Evolutionary conservation across 768 basidiomycete genomes (phyloP).

Genomic region (Exsudoporus frostii): DNA sequence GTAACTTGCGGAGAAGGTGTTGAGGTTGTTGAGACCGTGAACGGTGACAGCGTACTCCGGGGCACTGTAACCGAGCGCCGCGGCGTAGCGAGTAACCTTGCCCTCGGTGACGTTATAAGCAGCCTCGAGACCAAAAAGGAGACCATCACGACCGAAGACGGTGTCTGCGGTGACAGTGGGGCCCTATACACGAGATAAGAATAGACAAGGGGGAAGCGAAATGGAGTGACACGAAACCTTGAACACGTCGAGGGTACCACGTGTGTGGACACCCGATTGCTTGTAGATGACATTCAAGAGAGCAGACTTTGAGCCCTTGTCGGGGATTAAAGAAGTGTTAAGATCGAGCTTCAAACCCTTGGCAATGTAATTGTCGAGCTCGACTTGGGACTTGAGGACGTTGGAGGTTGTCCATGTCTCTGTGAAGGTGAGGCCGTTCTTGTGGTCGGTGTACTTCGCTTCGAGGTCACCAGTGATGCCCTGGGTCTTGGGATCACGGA

Average conservation of each 20-base stretch:
- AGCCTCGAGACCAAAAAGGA: conserved; percentile 95
- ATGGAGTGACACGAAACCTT: conserved; percentile 54
- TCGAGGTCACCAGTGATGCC: conserved; percentile 89
- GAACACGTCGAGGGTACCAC: conserved; percentile 88
- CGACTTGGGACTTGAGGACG: conserved; percentile 84
- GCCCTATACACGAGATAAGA: conserved; percentile 52
- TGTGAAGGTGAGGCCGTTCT: conserved; percentile 92
- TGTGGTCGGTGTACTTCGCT: conserved; percentile 88
- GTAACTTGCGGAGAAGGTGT: conserved; percentile 92
- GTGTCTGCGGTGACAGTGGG: conserved; percentile 97
- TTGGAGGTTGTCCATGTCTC: conserved; percentile 96
- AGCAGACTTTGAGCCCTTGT: conserved; percentile 83
- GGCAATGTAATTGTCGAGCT: conserved; percentile 96
- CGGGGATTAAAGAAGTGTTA: conserved; percentile 76
- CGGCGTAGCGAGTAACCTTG: conserved; percentile 86
- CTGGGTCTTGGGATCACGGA: conserved; percentile 68
- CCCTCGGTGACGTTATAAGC: conserved; percentile 96
- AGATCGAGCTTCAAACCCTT: conserved; percentile 97
- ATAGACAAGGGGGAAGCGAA: background rate
- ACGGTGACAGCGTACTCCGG: conserved; percentile 94
- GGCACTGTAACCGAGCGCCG: conserved; percentile 92
- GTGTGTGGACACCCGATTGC: conserved; percentile 92
- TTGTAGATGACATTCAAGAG: conserved; percentile 86
- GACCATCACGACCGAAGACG: conserved; percentile 93
- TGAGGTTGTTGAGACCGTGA: conserved; percentile 93